Evolutionary conservation across 2,329 filamentous ascomycete genomes (phyloP), one percentile per base, ranked within the genome.

Genomic region (Neoscytalidium dimidiatum): DNA sequence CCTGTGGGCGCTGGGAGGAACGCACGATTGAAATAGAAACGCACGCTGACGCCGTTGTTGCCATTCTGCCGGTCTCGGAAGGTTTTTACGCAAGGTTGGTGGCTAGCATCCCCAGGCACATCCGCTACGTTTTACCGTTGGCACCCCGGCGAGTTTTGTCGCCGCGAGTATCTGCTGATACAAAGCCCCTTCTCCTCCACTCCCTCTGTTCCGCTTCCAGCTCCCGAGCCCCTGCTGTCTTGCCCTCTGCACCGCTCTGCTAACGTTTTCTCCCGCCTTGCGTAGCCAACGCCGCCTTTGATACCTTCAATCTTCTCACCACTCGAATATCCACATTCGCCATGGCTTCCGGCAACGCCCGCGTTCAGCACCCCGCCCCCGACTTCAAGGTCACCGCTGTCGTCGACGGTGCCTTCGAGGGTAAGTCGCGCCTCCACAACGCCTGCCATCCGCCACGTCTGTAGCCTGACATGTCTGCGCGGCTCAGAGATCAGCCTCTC

Each of bases 361-460:
- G 76, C 65, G 76, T 79, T 61, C 77, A 79, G 68, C 75, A 75
- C 70, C 77, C 76, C 51, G 77, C 77, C 26, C 77, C 77, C 41
- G 68, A 70, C 64, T 79, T 79, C 69, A 68, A 71, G 19, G 71
- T 74, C 68, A 77, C 75, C 31, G 75, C 77, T 60, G 75, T 78
- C 49, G 74, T 79, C 28, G 76, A 79, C 66, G 77, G 77, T 60
- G 70, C 74, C 44, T 78, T 78, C 53, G 77, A 79, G 74, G 77
- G 77, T 78, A 71, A 46, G 66, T 53, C 31, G 35, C 49, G 23
- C 64, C 19, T 35, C 38, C 8, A 28, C 44, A 17, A 26, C 53
- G 29, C 28, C 44, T 19, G 35, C n/a, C 21, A 8, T 5, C 26
- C n/a, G 5, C 17, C 11, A n/a, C 19, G 11, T 19, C 41, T 21